These are phyloP conservation scores for Lenwebbia sp. DNA, from an alignment of 345 rosid species.

Conservation along the genomic window DNA sequence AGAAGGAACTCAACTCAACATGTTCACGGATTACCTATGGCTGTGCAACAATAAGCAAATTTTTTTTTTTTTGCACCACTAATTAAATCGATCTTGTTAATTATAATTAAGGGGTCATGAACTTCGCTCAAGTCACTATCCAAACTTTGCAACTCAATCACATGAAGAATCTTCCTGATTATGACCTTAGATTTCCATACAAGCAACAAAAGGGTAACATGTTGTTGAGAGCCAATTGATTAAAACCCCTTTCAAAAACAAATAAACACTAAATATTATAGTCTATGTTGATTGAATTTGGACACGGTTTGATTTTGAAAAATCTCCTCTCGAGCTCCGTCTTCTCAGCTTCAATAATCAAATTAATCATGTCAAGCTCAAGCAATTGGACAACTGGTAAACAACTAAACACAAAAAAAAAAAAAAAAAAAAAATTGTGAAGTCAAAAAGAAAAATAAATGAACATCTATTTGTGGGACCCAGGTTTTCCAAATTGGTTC, in stretches of 20 bases:
- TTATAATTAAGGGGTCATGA: neutral
- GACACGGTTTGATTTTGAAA: neutral
- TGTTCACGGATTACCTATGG: neutral
- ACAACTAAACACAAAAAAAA: neutral
- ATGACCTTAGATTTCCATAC: slow-evolving; percentile 27
- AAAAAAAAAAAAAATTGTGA: neutral
- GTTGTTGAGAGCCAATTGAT: neutral
- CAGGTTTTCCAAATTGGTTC: neutral
- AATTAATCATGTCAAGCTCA: slow-evolving; percentile 10
- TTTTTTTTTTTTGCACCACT: neutral
- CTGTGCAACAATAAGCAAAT: neutral
- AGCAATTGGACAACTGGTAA: slow-evolving; percentile 34
- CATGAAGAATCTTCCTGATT: slow-evolving; percentile 55
- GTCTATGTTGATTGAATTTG: neutral
- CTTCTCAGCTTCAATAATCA: neutral
- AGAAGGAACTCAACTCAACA: neutral
- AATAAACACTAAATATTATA: neutral
- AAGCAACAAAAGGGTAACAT: slow-evolving; percentile 11
- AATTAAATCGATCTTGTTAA: neutral
- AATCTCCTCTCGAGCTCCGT: neutral
- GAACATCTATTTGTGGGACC: neutral
- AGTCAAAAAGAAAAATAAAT: neutral
- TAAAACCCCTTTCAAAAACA: slow-evolving; percentile 10
- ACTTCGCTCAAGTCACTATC: neutral
- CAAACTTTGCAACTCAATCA: slow-evolving; percentile 15